phyloP scores from a whole-genome alignment of 306 rosid genomes.

The Datisca glomerata region DNA sequence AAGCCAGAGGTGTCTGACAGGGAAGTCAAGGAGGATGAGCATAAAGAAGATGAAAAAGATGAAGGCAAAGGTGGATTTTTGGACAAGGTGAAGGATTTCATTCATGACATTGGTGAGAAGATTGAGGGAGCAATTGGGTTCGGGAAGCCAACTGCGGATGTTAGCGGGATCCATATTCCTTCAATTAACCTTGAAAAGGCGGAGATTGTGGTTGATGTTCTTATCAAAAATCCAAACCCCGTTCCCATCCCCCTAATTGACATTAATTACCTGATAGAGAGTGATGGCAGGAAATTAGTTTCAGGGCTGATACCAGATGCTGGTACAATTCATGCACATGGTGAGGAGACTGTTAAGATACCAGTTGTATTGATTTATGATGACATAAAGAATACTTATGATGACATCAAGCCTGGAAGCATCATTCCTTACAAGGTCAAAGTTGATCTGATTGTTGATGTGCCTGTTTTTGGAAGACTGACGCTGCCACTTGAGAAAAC shows the following conservation, averaged over 20 bases:
- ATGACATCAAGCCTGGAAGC: constrained; percentile 71
- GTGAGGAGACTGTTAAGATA: constrained; percentile 70
- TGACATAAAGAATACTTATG: constrained; percentile 68
- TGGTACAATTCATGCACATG: constrained; percentile 79
- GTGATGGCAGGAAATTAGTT: constrained; percentile 78
- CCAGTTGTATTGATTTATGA: constrained; percentile 61
- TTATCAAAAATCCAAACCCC: constrained; percentile 81
- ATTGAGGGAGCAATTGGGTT: constrained; percentile 77
- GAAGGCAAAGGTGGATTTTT: constrained; percentile 67
- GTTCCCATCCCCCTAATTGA: constrained; percentile 86
- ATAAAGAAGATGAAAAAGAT: constrained; percentile 32
- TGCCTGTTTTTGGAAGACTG: constrained; percentile 73
- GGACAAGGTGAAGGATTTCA: constrained; percentile 85
- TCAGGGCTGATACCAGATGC: constrained; percentile 93
- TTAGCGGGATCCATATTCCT: constrained; percentile 53
- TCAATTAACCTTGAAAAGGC: constrained; percentile 52
- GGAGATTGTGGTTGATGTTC: constrained; percentile 75
- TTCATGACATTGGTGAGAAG: constrained; percentile 92
- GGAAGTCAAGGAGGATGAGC: constrained; percentile 33
- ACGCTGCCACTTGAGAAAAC: constrained; percentile 85
- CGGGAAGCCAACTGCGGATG: constrained; percentile 91
- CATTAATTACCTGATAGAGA: constrained; percentile 72
- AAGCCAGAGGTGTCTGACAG: constrained; percentile 48
- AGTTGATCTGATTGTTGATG: constrained; percentile 79
- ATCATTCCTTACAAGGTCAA: constrained; percentile 67